Conservation (phyloP, 2,329 filamentous ascomycete genomes). For the Nothopassalora personata region DNA sequence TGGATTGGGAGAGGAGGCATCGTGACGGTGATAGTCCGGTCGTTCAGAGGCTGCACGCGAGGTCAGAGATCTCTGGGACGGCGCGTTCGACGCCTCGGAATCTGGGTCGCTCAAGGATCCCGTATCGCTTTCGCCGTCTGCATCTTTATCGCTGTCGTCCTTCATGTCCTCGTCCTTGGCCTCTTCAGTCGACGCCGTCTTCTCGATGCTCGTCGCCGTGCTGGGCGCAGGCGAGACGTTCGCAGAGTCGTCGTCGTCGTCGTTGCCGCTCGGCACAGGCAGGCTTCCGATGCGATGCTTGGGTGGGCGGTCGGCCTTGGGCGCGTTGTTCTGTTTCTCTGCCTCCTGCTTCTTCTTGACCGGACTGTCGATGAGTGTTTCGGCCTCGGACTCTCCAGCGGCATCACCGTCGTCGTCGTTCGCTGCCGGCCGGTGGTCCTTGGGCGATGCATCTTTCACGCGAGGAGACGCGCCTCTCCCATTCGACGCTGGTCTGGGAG, state of each 20-base stretch:
- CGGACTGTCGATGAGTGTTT: conserved; percentile 44
- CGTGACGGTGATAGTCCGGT: conserved; percentile 19
- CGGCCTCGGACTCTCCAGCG: conserved; percentile 45
- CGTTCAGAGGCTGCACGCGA: conserved; percentile 29
- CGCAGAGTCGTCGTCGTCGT: conserved; percentile 29
- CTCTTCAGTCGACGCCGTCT: conserved; percentile 14
- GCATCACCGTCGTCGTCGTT: conserved; percentile 28
- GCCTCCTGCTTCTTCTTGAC: conserved; percentile 36
- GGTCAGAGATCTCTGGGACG: conserved; percentile 23
- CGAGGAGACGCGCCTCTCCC: conserved; percentile 8
- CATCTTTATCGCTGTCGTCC: conserved; percentile 17
- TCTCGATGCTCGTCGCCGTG: conserved; percentile 22
- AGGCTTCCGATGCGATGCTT: conserved; percentile 29
- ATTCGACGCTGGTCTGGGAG: conserved; percentile 9
- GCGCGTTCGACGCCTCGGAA: conserved; percentile 19
- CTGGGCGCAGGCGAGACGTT: conserved; percentile 26
- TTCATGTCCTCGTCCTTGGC: conserved; percentile 21
- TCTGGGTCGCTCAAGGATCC: conserved; percentile 12
- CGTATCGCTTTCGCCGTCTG: conserved; percentile 23
- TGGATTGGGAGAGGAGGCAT: conserved; percentile 29
- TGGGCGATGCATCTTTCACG: conserved; percentile 3
- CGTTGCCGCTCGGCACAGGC: conserved; percentile 28
- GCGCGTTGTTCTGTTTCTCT: conserved; percentile 28
- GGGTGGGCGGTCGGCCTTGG: conserved; percentile 20
- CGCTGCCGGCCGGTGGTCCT: conserved; percentile 4